phyloP scores from a whole-genome alignment of 148 eudicot genomes.

The Pharnaceum exiguum region DNA sequence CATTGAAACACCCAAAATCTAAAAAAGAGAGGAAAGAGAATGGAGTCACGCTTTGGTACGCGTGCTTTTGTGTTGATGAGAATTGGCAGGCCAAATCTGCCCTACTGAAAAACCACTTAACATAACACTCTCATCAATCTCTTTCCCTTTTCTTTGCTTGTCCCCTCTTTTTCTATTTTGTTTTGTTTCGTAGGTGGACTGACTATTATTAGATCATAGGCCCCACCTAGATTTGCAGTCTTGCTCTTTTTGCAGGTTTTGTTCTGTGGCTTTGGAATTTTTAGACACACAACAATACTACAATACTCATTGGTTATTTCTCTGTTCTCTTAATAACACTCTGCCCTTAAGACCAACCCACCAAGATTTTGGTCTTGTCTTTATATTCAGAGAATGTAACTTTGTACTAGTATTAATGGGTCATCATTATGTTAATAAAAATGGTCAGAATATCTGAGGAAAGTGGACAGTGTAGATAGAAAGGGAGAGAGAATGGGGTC shows the following conservation, averaged over 20 bases:
- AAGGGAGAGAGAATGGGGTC: not conserved
- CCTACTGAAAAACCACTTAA: conserved; percentile 7
- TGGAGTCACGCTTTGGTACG: conserved; percentile 68
- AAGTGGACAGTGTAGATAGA: not conserved
- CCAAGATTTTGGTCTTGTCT: conserved; percentile 16
- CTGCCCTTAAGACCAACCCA: conserved; percentile 10
- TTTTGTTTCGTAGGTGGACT: conserved; percentile 14
- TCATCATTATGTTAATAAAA: conserved; percentile 8
- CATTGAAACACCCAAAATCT: not conserved
- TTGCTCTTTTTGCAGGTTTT: conserved; percentile 70
- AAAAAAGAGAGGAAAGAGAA: not conserved
- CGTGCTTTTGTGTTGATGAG: conserved; percentile 66
- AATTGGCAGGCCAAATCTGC: conserved; percentile 10
- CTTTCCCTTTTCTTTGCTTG: conserved; percentile 17
- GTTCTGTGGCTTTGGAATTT: conserved; percentile 66
- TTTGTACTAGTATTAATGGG: not conserved
- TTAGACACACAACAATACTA: conserved; percentile 33
- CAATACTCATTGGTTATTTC: not conserved
- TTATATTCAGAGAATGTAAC: conserved; percentile 28
- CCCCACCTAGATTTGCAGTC: conserved; percentile 64
- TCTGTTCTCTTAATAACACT: not conserved
- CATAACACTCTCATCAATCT: not conserved
- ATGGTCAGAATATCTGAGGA: conserved; percentile 14
- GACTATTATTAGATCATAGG: conserved; percentile 31
- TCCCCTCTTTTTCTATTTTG: not conserved